A percentile compares a stretch with the other conserved stretches of the same genome.
Conservation (phyloP, 768 basidiomycete genomes). For the Termitomyces titanicus region DNA sequence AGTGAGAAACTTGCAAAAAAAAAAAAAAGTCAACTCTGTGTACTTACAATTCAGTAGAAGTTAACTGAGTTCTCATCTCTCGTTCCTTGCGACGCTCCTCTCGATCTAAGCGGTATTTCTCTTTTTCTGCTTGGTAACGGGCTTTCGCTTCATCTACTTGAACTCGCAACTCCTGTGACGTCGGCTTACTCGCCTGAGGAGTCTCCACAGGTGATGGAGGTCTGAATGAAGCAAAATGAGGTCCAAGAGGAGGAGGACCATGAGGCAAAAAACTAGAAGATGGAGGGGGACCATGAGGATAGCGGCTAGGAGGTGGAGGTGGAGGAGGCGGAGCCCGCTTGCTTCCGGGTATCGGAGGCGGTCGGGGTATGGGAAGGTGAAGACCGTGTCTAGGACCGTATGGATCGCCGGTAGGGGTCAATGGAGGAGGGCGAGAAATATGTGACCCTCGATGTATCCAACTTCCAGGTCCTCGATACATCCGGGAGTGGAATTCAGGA, state of each 20-base stretch:
- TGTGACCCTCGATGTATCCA: slow-evolving; percentile 5
- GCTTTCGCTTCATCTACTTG: slow-evolving; percentile 65
- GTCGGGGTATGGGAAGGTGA: slow-evolving; percentile 8
- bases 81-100: slow-evolving; percentile 42
- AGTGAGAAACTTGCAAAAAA: not conserved
- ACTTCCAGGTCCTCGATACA: slow-evolving; percentile 1
- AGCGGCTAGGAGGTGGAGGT: slow-evolving; percentile 2
- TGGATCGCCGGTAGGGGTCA: slow-evolving; percentile 5
- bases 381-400: not conserved
- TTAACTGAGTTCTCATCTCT: slow-evolving; percentile 18
- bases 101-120: slow-evolving; percentile 58
- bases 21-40: not conserved
- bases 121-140: slow-evolving; percentile 67
- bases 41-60: slow-evolving; percentile 8
- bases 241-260: not conserved
- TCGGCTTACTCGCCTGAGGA: slow-evolving; percentile 17
- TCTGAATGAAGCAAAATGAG: not conserved
- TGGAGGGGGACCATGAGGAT: slow-evolving; percentile 11
- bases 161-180: slow-evolving; percentile 36
- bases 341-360: slow-evolving; percentile 13
- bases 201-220: slow-evolving; percentile 16
- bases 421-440: slow-evolving; percentile 3
- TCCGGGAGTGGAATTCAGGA: slow-evolving; percentile 3
- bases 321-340: slow-evolving; percentile 17
- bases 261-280: slow-evolving; percentile 4